Percentiles rank a stretch among this genome's conserved stretches.
Conservation (phyloP, 2,329 filamentous ascomycete species). For the Arachnopeziza araneosa region DNA sequence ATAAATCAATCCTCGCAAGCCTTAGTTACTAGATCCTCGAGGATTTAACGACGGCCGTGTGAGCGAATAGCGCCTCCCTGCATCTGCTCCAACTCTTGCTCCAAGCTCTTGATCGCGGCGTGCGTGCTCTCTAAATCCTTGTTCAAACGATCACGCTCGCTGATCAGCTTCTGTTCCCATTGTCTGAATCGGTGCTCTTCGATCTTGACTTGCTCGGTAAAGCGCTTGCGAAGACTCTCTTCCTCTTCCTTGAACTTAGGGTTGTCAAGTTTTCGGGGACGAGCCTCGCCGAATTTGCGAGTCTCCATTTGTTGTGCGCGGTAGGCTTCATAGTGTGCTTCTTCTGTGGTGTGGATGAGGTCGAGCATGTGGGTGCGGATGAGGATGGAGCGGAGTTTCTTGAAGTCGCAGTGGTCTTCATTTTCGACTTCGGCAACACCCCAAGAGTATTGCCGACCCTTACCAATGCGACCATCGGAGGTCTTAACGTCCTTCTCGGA, state of each 20-base stretch:
- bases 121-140: slow-evolving; percentile 99
- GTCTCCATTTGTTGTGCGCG: slow-evolving; percentile 99
- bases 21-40: neutral
- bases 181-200: slow-evolving; percentile 98
- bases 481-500: slow-evolving; percentile 99
- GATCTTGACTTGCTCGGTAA: slow-evolving; percentile 99
- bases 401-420: slow-evolving; percentile 99
- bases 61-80: slow-evolving; percentile 86
- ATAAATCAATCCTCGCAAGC: neutral
- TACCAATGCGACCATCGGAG: slow-evolving; percentile 90
- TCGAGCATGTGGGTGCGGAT: slow-evolving; percentile 99
- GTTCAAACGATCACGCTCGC: slow-evolving; percentile 97
- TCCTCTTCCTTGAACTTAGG: slow-evolving; percentile 99
- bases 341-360: slow-evolving; percentile 98
- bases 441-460: slow-evolving; percentile 98
- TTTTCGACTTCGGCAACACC: slow-evolving; percentile 99
- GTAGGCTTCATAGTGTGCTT: slow-evolving; percentile 98
- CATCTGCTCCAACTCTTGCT: slow-evolving; percentile 88
- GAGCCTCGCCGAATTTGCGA: slow-evolving; percentile 96
- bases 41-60: slow-evolving; percentile 76
- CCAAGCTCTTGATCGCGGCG: slow-evolving; percentile 85
- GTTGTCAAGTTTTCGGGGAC: slow-evolving; percentile 97
- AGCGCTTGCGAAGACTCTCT: slow-evolving; percentile 95
- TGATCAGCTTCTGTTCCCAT: slow-evolving; percentile 99
- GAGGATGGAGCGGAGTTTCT: slow-evolving; percentile 97